These are phyloP conservation scores for Miscanthus lutarioriparius DNA, from an alignment of 176 grass and related monocot genomes.

Conservation along the genomic window DNA sequence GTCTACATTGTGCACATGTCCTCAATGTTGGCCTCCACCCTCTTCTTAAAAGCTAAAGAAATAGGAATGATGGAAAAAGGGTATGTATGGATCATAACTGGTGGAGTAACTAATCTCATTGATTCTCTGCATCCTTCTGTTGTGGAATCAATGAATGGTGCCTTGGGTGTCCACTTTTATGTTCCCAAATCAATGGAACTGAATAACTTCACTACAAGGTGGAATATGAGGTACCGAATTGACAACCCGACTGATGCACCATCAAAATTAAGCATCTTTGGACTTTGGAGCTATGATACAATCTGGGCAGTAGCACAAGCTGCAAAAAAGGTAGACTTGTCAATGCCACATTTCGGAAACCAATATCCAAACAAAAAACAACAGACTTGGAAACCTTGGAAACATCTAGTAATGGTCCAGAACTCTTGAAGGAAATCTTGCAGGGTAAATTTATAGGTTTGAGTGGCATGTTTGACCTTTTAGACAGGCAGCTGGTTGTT, in stretches of 20 bases:
- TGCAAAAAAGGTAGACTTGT: slow-evolving; percentile 15
- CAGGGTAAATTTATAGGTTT: slow-evolving; percentile 53
- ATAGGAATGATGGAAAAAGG: slow-evolving; percentile 63
- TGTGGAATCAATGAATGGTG: slow-evolving; percentile 45
- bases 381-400: slow-evolving; percentile 21
- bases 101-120: slow-evolving; percentile 46
- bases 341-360: slow-evolving; percentile 35
- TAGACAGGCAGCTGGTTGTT: slow-evolving; percentile 44
- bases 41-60: slow-evolving; percentile 50
- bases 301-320: slow-evolving; percentile 52
- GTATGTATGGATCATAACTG: slow-evolving; percentile 61
- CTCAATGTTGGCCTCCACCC: slow-evolving; percentile 16
- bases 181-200: slow-evolving; percentile 41
- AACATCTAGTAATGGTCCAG: slow-evolving; percentile 41
- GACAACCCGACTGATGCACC: slow-evolving; percentile 46
- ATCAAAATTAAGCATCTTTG: slow-evolving; percentile 34
- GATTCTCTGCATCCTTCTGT: slow-evolving; percentile 33
- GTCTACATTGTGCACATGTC: slow-evolving; percentile 63
- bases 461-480: slow-evolving; percentile 51
- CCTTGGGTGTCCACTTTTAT: slow-evolving; percentile 46
- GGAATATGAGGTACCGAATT: slow-evolving; percentile 48
- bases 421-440: slow-evolving; percentile 46
- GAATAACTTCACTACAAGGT: slow-evolving; percentile 47
- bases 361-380: slow-evolving; percentile 14
- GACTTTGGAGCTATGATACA: slow-evolving; percentile 62